A percentile compares a stretch with the other conserved stretches of the same genome.
These are phyloP conservation scores for Alternaria brassicicola DNA, from an alignment of 2,329 filamentous ascomycete genomes.

Conservation along the genomic window DNA sequence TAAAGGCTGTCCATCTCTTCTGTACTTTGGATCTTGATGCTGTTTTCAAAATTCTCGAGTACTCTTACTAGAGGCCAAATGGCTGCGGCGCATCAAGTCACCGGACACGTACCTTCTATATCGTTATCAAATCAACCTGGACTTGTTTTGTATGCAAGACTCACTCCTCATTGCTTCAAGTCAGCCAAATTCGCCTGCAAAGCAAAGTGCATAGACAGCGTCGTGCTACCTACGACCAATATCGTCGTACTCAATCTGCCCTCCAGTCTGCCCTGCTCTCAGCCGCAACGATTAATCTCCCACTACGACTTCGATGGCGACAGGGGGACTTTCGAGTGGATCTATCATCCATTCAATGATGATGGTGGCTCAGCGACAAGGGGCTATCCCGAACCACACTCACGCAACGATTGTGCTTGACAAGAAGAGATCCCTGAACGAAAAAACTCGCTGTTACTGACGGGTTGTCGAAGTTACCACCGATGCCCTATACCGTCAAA, in stretches of 20 bases:
- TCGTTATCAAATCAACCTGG: neutral
- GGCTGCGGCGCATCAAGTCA: neutral
- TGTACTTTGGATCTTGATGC: neutral
- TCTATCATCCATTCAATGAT: neutral
- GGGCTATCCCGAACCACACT: neutral
- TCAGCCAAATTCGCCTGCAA: neutral
- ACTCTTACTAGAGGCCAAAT: neutral
- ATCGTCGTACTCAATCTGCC: neutral
- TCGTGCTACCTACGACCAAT: neutral
- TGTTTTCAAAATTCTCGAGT: neutral
- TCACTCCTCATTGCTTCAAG: neutral
- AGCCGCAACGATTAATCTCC: neutral
- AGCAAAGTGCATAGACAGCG: neutral
- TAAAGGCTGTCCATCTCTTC: neutral
- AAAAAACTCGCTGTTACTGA: neutral
- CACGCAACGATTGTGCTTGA: neutral
- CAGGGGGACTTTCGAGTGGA: neutral
- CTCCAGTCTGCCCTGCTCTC: neutral
- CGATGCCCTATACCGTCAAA: neutral
- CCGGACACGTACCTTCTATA: neutral
- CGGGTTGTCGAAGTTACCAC: neutral
- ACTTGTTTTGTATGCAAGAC: neutral
- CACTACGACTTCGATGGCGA: neutral
- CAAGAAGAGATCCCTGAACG: neutral
- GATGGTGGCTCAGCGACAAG: neutral